Percentiles rank a stretch among this genome's conserved stretches.
These are phyloP conservation scores for Chaetomium fimeti DNA, from an alignment of 495 filamentous ascomycete species.

Conservation along the genomic window DNA sequence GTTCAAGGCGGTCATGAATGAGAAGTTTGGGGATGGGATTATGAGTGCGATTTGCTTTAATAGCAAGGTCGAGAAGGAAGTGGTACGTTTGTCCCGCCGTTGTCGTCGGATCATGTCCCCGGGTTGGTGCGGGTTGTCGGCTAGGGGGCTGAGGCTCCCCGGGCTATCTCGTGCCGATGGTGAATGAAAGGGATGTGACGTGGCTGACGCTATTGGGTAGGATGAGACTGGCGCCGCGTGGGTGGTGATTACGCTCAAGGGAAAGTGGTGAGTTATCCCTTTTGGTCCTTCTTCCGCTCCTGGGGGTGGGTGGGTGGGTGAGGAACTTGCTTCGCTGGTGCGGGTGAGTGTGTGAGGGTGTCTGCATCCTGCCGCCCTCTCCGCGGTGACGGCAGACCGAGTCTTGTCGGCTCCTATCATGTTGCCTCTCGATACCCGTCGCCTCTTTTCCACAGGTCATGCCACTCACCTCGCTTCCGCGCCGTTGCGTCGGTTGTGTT, in stretches of 20 bases:
- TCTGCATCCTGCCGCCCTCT: neutral
- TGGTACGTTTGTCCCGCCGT: constrained; percentile 21
- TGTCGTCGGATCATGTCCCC: too few species aligned
- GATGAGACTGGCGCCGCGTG: constrained; percentile 69
- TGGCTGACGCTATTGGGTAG: neutral
- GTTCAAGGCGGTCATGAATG: constrained; percentile 94
- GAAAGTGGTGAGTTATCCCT: constrained; percentile 75
- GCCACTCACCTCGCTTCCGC: neutral
- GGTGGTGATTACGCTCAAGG: constrained; percentile 87
- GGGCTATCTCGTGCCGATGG: neutral
- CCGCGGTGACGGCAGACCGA: neutral
- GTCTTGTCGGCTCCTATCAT: neutral
- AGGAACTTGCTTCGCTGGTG: neutral
- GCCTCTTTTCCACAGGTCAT: neutral
- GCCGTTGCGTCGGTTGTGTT: neutral
- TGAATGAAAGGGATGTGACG: neutral
- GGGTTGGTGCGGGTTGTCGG: neutral
- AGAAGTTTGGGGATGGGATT: constrained; percentile 99
- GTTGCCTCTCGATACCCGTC: neutral
- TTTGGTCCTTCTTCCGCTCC: neutral
- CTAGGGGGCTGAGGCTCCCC: neutral
- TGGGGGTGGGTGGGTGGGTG: too few species aligned
- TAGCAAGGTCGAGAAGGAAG: constrained; percentile 95
- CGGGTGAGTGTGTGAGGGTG: neutral
- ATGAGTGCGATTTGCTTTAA: constrained; percentile 96